These are phyloP conservation scores for Tilletia walkeri DNA, from an alignment of 1,284 basidiomycete genomes.

Conservation along the genomic window DNA sequence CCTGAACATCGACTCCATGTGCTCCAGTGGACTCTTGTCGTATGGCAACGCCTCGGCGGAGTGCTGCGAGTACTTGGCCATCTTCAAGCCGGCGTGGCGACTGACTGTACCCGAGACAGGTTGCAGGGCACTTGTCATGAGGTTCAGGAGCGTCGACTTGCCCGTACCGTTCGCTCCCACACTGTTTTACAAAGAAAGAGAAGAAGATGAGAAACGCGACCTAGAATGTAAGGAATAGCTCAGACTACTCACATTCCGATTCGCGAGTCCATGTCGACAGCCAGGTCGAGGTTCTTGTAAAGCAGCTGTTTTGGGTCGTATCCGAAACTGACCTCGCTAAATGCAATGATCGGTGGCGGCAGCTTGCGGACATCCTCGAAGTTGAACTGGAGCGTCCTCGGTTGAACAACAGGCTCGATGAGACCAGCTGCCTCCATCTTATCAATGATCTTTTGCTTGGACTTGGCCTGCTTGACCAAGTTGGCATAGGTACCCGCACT, in stretches of 20 bases:
- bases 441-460: constrained; percentile 96
- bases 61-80: constrained; percentile 84
- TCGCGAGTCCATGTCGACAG: constrained; percentile 82
- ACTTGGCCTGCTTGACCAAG: constrained; percentile 96
- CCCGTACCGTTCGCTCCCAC: constrained; percentile 98
- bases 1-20: constrained; percentile 75
- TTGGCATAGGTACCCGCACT: constrained; percentile 99
- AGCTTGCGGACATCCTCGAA: constrained; percentile 92
- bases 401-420: constrained; percentile 79
- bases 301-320: constrained; percentile 87
- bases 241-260: constrained; percentile 69
- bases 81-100: constrained; percentile 82
- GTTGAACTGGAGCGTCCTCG: constrained; percentile 80
- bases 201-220: not conserved
- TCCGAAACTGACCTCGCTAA: constrained; percentile 88
- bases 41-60: constrained; percentile 97
- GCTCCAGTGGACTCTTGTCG: constrained; percentile 86
- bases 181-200: constrained; percentile 19
- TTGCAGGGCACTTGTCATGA: constrained; percentile 81
- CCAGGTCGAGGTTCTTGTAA: constrained; percentile 83
- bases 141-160: constrained; percentile 93
- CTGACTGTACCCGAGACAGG: constrained; percentile 81
- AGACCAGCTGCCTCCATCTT: constrained; percentile 99
- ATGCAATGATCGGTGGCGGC: constrained; percentile 95
- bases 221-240: not conserved